Evolutionary conservation across 176 grass and related monocot species (phyloP).

Genomic region (Cenchrus purpureus): DNA sequence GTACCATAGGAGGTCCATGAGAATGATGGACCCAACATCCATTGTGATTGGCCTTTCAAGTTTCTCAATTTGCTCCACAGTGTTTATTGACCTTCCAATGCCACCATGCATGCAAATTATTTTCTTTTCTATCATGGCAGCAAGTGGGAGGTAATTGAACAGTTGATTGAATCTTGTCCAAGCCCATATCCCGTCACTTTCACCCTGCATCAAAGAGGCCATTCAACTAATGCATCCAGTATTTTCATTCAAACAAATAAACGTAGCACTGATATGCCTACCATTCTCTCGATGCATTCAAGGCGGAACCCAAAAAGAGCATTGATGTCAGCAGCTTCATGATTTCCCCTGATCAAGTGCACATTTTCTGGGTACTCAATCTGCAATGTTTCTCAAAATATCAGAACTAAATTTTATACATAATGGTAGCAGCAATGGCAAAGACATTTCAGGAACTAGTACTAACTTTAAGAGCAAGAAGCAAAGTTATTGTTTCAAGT

Average conservation of each 20-base stretch:
- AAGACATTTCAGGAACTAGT: slow-evolving; percentile 25
- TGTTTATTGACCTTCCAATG: slow-evolving; percentile 95
- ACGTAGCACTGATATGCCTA: slow-evolving; percentile 35
- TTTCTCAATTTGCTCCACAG: slow-evolving; percentile 95
- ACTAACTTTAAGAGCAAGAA: slow-evolving; percentile 97
- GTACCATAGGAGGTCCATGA: slow-evolving; percentile 99
- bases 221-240: slow-evolving; percentile 4
- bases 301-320: slow-evolving; percentile 97
- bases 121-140: slow-evolving; percentile 99
- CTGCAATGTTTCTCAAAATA: slow-evolving; percentile 54
- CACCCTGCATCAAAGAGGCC: slow-evolving; percentile 65
- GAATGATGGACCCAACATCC: slow-evolving; percentile 96
- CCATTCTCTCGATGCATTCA: slow-evolving; percentile 99
- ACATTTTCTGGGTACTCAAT: slow-evolving; percentile 96
- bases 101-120: slow-evolving; percentile 99
- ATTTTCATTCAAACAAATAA: slow-evolving; percentile 32
- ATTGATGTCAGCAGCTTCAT: slow-evolving; percentile 99
- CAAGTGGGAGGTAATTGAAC: slow-evolving; percentile 96
- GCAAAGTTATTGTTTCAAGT: slow-evolving; percentile 94
- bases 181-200: slow-evolving; percentile 97
- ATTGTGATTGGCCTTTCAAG: slow-evolving; percentile 99
- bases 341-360: slow-evolving; percentile 93
- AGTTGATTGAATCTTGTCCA: slow-evolving; percentile 98
- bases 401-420: slow-evolving; percentile 41
- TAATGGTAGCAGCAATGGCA: not conserved